These are phyloP conservation scores for Misopates orontium DNA, from an alignment of 257 asterid species.

Conservation along the genomic window DNA sequence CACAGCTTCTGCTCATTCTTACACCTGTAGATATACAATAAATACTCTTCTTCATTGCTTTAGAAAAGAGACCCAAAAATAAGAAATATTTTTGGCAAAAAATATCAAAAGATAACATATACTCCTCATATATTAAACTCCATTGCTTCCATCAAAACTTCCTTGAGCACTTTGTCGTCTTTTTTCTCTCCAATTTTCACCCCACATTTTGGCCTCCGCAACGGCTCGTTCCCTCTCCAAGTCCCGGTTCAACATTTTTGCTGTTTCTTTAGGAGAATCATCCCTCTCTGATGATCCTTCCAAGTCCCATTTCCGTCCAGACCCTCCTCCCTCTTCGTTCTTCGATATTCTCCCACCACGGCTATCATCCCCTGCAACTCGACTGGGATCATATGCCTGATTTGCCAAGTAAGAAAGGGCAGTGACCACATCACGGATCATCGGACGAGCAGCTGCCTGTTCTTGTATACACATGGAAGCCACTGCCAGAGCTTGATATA, in stretches of 20 bases:
- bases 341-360: slow-evolving; percentile 53
- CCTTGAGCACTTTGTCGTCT: slow-evolving; percentile 69
- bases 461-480: slow-evolving; percentile 98
- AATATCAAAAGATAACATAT: no score
- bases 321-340: slow-evolving; percentile 75
- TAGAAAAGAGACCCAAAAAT: no score
- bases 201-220: slow-evolving; percentile 99
- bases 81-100: not conserved
- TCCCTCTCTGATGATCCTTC: slow-evolving; percentile 77
- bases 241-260: slow-evolving; percentile 65
- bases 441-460: slow-evolving; percentile 96
- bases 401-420: slow-evolving; percentile 93
- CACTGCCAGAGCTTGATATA: slow-evolving; percentile 92
- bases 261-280: slow-evolving; percentile 78
- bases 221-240: slow-evolving; percentile 90
- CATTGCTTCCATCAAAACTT: slow-evolving; percentile 60
- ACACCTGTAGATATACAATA: slow-evolving; percentile 31
- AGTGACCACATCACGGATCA: slow-evolving; percentile 91
- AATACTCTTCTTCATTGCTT: not conserved
- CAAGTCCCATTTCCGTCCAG: slow-evolving; percentile 72
- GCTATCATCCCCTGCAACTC: slow-evolving; percentile 35
- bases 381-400: slow-evolving; percentile 70
- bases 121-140: slow-evolving; percentile 29
- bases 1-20: slow-evolving; percentile 9
- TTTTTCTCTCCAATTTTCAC: slow-evolving; percentile 89